These are phyloP conservation scores for Beauveria brongniartii DNA, from an alignment of 2,329 filamentous ascomycete species.

Conservation along the genomic window DNA sequence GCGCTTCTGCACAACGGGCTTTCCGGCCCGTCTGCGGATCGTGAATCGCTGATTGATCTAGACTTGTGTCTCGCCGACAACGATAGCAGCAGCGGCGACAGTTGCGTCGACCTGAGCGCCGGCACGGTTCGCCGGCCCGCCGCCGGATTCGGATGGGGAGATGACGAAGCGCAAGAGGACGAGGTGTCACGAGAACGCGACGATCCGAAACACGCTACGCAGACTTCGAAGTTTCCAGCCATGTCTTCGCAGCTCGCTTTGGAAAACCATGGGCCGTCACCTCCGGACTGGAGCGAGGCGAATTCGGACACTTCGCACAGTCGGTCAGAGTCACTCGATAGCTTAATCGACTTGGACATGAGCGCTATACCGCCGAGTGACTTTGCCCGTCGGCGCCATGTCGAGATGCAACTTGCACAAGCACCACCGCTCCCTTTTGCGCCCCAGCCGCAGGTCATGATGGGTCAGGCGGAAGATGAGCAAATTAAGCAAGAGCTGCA, in stretches of 20 bases:
- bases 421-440: not conserved
- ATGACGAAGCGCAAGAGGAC: conserved; percentile 40
- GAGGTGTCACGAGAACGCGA: conserved; percentile 44
- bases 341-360: not conserved
- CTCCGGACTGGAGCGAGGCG: conserved; percentile 22
- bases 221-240: conserved; percentile 51
- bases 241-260: conserved; percentile 31
- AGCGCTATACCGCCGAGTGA: not conserved
- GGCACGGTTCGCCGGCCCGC: conserved; percentile 33
- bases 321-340: not conserved
- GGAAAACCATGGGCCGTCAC: not conserved
- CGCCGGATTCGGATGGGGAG: conserved; percentile 18
- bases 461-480: not conserved
- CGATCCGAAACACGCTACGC: conserved; percentile 37
- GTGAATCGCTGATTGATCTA: conserved; percentile 39
- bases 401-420: not conserved
- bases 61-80: conserved; percentile 18
- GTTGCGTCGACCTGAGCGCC: conserved; percentile 34
- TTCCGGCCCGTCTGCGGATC: conserved; percentile 29
- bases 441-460: not conserved
- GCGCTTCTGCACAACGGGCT: conserved; percentile 48
- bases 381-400: too few relatives aligned
- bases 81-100: not conserved
- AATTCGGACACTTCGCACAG: not conserved
- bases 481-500: not conserved